A percentile compares a stretch with the other conserved stretches of the same genome.
phyloP scores from a whole-genome alignment of 2,329 filamentous ascomycete genomes.

The Podosphaera aphanis region DNA sequence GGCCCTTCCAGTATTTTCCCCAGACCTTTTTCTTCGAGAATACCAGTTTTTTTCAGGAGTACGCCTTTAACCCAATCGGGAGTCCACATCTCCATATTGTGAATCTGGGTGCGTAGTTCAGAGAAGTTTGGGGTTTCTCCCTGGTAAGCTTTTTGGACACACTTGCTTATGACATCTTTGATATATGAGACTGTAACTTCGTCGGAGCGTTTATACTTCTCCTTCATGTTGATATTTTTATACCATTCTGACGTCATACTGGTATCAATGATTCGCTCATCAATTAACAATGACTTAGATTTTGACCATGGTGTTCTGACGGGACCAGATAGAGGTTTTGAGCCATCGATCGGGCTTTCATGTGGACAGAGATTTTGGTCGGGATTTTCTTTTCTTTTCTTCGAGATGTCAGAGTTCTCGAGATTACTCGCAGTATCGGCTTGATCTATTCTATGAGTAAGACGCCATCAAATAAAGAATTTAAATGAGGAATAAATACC shows the following conservation, averaged over 20 bases:
- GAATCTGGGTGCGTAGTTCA: conserved; percentile 5
- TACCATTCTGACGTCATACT: background rate
- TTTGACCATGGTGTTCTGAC: background rate
- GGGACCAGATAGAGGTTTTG: background rate
- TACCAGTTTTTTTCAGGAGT: conserved; percentile 8
- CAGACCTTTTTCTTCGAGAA: conserved; percentile 17
- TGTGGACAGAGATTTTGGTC: background rate
- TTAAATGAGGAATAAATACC: background rate
- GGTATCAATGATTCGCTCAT: background rate
- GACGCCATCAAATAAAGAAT: background rate
- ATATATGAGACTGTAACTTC: background rate
- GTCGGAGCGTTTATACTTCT: background rate
- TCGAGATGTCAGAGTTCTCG: background rate
- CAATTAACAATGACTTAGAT: background rate
- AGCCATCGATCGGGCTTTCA: background rate
- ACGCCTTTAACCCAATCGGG: conserved; percentile 8
- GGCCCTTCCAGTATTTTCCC: conserved; percentile 18
- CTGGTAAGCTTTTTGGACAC: background rate
- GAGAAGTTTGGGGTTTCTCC: background rate
- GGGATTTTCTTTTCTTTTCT: background rate
- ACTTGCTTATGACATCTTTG: background rate
- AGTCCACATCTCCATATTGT: conserved; percentile 13
- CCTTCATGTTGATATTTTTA: background rate
- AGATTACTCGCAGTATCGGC: background rate
- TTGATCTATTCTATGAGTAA: background rate